A percentile compares a stretch with the other conserved stretches of the same genome.
These are phyloP conservation scores for Blastosporella zonata DNA, from an alignment of 1,284 basidiomycete species.

Conservation along the genomic window DNA sequence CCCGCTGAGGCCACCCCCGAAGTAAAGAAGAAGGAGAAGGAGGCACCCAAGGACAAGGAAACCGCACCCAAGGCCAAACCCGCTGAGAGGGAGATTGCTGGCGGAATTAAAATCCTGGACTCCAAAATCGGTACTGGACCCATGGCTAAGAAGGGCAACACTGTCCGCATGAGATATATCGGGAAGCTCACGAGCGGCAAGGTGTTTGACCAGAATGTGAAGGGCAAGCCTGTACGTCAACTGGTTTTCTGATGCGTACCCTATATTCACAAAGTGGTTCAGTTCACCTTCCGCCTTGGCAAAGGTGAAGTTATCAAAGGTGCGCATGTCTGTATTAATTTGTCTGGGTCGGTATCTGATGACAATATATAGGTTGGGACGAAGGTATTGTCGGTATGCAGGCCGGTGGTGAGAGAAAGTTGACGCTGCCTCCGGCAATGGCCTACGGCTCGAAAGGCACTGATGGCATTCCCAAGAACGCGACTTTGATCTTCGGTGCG, in stretches of 20 bases:
- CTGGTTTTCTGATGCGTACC: conserved; percentile 4
- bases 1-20: conserved; percentile 35
- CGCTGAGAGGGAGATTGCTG: conserved; percentile 48
- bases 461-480: conserved; percentile 59
- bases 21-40: conserved; percentile 32
- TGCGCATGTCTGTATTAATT: conserved; percentile 19
- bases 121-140: conserved; percentile 78
- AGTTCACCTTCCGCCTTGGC: conserved; percentile 88
- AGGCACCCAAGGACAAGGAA: conserved; percentile 41
- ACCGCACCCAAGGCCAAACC: conserved; percentile 33
- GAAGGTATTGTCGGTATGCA: conserved; percentile 91
- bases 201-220: conserved; percentile 86
- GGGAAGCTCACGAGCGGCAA: conserved; percentile 87
- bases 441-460: conserved; percentile 64
- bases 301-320: conserved; percentile 91
- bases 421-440: conserved; percentile 73
- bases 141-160: conserved; percentile 83
- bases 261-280: conserved; percentile 10
- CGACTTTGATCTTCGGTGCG: conserved; percentile 73
- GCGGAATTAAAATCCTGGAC: conserved; percentile 81
- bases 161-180: conserved; percentile 85
- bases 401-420: conserved; percentile 83
- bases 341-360: conserved; percentile 6
- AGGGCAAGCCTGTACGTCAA: conserved; percentile 75
- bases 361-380: conserved; percentile 70